Conservation (phyloP, 306 rosid species). For the Spatholobus suberectus region DNA sequence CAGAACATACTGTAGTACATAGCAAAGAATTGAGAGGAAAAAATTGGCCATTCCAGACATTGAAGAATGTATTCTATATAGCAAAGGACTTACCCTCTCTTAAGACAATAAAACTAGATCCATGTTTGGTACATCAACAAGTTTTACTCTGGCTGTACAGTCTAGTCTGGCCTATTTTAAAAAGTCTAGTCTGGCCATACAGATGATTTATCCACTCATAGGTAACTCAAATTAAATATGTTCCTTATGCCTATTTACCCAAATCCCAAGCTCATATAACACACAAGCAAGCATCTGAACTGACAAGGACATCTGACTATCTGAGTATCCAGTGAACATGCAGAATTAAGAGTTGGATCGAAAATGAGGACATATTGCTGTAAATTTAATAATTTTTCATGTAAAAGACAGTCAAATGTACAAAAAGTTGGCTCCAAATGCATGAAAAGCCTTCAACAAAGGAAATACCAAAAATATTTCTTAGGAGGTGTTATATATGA, state of each 20-base stretch:
- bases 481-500: background rate
- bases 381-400: background rate
- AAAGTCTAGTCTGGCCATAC: background rate
- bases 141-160: background rate
- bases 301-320: background rate
- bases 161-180: background rate
- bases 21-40: background rate
- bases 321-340: background rate
- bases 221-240: background rate
- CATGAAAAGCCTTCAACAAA: conserved; percentile 3
- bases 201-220: background rate
- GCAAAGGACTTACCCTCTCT: background rate
- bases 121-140: background rate
- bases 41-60: background rate
- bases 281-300: background rate
- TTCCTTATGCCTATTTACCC: conserved; percentile 4
- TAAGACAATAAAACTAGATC: background rate
- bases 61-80: background rate
- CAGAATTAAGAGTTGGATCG: background rate
- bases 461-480: background rate
- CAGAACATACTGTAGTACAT: background rate
- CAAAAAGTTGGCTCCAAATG: conserved; percentile 18
- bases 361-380: background rate
- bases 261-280: background rate
- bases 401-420: background rate